phyloP scores from a whole-genome alignment of 495 filamentous ascomycete genomes.

The Lophiotrema nucula region DNA sequence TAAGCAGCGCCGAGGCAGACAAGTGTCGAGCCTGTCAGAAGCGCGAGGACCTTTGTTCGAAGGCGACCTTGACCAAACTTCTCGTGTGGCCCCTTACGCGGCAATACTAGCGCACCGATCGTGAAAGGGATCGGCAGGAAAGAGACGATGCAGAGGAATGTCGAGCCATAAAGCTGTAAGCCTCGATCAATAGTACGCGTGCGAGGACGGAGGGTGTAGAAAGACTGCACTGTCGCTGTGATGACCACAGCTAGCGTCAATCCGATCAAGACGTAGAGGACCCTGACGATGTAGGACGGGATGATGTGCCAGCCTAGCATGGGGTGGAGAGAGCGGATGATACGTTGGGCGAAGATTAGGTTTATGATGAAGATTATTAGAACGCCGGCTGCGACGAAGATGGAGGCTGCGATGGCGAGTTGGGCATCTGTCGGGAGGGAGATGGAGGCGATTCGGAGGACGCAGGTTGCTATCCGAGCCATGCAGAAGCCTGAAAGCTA shows the following conservation, averaged over 20 bases:
- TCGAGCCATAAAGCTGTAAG: constrained; percentile 65
- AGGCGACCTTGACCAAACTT: constrained; percentile 71
- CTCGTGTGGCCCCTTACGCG: constrained; percentile 52
- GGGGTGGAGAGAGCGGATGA: constrained; percentile 72
- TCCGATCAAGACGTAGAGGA: constrained; percentile 61
- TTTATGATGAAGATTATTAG: constrained; percentile 80
- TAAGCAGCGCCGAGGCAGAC: constrained; percentile 71
- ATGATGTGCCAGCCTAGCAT: constrained; percentile 62
- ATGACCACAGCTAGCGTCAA: constrained; percentile 68
- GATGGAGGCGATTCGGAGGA: constrained; percentile 34
- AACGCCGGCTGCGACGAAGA: constrained; percentile 72
- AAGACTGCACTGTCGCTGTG: constrained; percentile 59
- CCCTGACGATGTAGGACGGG: constrained; percentile 51
- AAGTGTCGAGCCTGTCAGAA: constrained; percentile 54
- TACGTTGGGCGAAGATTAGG: constrained; percentile 73
- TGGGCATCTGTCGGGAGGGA: constrained; percentile 25
- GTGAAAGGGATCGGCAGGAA: constrained; percentile 73
- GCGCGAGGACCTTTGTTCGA: constrained; percentile 61
- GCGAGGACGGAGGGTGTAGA: constrained; percentile 61
- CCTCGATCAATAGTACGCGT: constrained; percentile 54
- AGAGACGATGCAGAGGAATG: constrained; percentile 67
- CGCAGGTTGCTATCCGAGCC: constrained; percentile 37
- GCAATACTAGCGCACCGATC: constrained; percentile 52
- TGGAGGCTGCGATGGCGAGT: constrained; percentile 41
- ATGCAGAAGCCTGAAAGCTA: constrained; percentile 39